These are phyloP conservation scores for Porcisia deanei DNA, from an alignment of 208 protist genomes.

Conservation along the genomic window DNA sequence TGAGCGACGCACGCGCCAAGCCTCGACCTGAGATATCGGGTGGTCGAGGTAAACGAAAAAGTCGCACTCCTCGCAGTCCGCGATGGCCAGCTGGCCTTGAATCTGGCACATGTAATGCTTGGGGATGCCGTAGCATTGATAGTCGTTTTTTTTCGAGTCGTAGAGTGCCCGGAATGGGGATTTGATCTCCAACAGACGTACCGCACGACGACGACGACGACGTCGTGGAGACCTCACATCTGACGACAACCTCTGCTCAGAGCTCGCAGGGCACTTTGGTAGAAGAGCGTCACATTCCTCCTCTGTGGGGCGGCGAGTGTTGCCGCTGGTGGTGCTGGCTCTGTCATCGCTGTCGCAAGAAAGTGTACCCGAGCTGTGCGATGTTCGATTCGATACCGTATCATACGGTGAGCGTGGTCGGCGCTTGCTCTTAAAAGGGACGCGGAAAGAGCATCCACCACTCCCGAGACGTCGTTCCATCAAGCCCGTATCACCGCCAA, in stretches of 20 bases:
- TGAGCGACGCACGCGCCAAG: slow-evolving; percentile 75
- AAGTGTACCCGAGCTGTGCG: neutral
- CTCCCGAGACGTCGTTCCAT: neutral
- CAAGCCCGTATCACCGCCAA: neutral
- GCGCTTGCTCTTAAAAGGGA: slow-evolving; percentile 48
- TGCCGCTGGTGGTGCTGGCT: neutral
- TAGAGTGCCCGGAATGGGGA: slow-evolving; percentile 78
- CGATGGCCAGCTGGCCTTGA: slow-evolving; percentile 91
- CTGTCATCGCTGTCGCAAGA: neutral
- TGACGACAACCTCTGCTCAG: neutral
- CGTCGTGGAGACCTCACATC: neutral
- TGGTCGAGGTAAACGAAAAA: slow-evolving; percentile 90
- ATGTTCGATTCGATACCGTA: neutral
- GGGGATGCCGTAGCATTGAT: slow-evolving; percentile 80
- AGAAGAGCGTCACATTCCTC: too few relatives aligned
- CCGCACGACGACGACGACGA: neutral
- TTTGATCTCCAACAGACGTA: slow-evolving; percentile 88
- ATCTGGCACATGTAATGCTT: slow-evolving; percentile 90
- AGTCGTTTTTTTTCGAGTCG: slow-evolving; percentile 42
- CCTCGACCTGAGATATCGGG: slow-evolving; percentile 59
- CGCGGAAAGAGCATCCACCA: slow-evolving; percentile 29
- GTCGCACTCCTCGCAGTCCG: slow-evolving; percentile 82
- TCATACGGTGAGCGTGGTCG: neutral
- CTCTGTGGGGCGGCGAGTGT: neutral
- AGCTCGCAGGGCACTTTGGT: neutral